phyloP scores from a whole-genome alignment of 2,329 filamentous ascomycete species.

The Fusarium dimerum region DNA sequence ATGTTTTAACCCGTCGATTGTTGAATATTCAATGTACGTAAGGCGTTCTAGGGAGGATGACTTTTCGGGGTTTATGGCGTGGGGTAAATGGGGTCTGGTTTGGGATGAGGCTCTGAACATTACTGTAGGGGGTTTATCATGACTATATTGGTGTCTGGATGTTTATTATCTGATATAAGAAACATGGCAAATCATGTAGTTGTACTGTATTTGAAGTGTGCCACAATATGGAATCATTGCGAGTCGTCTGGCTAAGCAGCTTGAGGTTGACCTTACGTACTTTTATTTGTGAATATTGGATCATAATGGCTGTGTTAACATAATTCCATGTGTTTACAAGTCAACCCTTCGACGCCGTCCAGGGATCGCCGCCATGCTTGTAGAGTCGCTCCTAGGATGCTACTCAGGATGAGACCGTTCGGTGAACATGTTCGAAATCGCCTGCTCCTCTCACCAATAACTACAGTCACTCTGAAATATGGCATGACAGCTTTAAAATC shows the following conservation, averaged over 20 bases:
- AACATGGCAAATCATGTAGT: neutral
- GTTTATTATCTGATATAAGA: neutral
- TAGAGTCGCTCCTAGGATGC: neutral
- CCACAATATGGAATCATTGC: no score
- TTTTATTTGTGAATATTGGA: no score
- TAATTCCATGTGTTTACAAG: no score
- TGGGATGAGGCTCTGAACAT: slow-evolving; percentile 10
- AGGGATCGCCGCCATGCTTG: neutral
- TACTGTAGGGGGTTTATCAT: slow-evolving; percentile 19
- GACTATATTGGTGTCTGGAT: neutral
- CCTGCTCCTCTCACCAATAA: no score
- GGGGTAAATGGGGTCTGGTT: slow-evolving; percentile 8
- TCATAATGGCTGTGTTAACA: no score
- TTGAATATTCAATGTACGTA: slow-evolving; percentile 23
- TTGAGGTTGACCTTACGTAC: no score
- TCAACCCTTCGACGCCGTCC: no score
- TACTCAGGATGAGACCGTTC: no score
- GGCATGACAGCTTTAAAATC: slow-evolving; percentile 15
- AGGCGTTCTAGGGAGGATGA: slow-evolving; percentile 23
- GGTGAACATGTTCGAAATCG: no score
- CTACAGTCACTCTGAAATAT: slow-evolving; percentile 1
- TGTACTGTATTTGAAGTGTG: neutral
- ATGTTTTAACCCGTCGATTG: slow-evolving; percentile 13
- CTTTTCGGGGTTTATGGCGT: slow-evolving; percentile 1
- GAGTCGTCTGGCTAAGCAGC: no score